These are phyloP conservation scores for Musa balbisiana DNA, from an alignment of 202 grass and related monocot genomes.

Conservation along the genomic window DNA sequence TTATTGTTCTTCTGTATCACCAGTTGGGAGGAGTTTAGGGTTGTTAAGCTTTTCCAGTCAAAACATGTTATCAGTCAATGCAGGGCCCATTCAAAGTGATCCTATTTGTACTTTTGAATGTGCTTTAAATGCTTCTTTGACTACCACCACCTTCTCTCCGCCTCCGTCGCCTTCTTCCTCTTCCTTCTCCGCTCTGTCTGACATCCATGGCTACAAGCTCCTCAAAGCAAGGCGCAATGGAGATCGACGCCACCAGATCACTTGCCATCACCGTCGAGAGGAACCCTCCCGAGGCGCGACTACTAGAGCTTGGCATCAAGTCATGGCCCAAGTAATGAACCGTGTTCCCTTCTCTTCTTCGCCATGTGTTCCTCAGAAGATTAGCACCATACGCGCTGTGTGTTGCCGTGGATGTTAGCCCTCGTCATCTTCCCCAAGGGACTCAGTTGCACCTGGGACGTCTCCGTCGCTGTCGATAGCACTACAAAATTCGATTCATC, in stretches of 20 bases:
- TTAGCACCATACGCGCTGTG: too few species aligned
- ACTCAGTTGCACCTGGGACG: slow-evolving; percentile 91
- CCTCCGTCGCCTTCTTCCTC: background rate
- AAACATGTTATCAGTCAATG: background rate
- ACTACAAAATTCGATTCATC: slow-evolving; percentile 88
- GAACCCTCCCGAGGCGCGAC: slow-evolving; percentile 56
- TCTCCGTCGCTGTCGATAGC: slow-evolving; percentile 62
- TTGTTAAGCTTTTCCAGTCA: background rate
- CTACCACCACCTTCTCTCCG: slow-evolving; percentile 15
- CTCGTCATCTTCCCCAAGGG: slow-evolving; percentile 88
- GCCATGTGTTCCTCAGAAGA: too few species aligned
- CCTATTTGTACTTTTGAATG: background rate
- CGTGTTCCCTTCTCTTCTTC: background rate
- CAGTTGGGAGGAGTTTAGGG: background rate
- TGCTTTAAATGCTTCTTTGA: slow-evolving; percentile 5
- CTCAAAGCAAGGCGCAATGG: slow-evolving; percentile 58
- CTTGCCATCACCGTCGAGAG: slow-evolving; percentile 44
- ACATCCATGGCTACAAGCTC: slow-evolving; percentile 61
- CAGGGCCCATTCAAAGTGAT: background rate
- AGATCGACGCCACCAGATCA: slow-evolving; percentile 40
- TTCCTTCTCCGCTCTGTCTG: background rate
- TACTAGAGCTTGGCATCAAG: slow-evolving; percentile 66
- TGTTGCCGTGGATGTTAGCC: slow-evolving; percentile 13
- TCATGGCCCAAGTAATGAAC: slow-evolving; percentile 85
- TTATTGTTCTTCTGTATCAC: background rate